A percentile compares a stretch with the other conserved stretches of the same genome.
These are phyloP conservation scores for Phytophthora pistaciae DNA, from an alignment of 352 stramenopile genomes.

Conservation along the genomic window DNA sequence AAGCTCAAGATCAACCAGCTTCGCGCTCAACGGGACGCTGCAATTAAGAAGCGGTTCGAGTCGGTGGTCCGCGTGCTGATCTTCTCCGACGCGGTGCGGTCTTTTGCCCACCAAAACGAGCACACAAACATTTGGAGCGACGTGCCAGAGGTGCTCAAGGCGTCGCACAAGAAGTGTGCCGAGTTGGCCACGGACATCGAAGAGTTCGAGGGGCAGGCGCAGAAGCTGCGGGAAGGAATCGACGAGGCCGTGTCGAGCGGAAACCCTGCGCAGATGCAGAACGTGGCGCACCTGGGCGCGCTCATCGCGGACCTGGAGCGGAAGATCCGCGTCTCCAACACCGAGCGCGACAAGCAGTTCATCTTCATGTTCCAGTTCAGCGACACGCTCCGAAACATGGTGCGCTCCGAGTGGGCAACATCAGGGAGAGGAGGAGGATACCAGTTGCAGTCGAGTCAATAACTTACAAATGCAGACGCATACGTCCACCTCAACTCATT, in stretches of 20 bases:
- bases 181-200: slow-evolving; percentile 42
- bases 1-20: slow-evolving; percentile 54
- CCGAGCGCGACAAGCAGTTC: slow-evolving; percentile 66
- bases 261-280: slow-evolving; percentile 51
- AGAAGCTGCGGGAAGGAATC: slow-evolving; percentile 47
- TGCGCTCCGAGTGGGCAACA: slow-evolving; percentile 39
- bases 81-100: slow-evolving; percentile 58
- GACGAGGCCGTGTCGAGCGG: slow-evolving; percentile 57
- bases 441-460: slow-evolving; percentile 17
- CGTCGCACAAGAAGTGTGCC: slow-evolving; percentile 58
- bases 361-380: slow-evolving; percentile 78
- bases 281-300: slow-evolving; percentile 47
- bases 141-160: slow-evolving; percentile 52
- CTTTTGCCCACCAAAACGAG: slow-evolving; percentile 43
- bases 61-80: slow-evolving; percentile 62
- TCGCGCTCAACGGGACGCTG: slow-evolving; percentile 33
- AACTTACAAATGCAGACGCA: background rate
- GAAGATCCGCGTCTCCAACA: slow-evolving; percentile 37
- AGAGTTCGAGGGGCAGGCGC: slow-evolving; percentile 38
- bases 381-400: slow-evolving; percentile 43
- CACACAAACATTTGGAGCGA: slow-evolving; percentile 45
- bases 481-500: background rate
- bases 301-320: slow-evolving; percentile 46
- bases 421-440: slow-evolving; percentile 18
- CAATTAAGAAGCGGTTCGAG: slow-evolving; percentile 46